Percentiles rank a stretch among this genome's conserved stretches.
Evolutionary conservation across 495 filamentous ascomycete genomes (phyloP).

Genomic region (Clavariopsis aquatica): DNA sequence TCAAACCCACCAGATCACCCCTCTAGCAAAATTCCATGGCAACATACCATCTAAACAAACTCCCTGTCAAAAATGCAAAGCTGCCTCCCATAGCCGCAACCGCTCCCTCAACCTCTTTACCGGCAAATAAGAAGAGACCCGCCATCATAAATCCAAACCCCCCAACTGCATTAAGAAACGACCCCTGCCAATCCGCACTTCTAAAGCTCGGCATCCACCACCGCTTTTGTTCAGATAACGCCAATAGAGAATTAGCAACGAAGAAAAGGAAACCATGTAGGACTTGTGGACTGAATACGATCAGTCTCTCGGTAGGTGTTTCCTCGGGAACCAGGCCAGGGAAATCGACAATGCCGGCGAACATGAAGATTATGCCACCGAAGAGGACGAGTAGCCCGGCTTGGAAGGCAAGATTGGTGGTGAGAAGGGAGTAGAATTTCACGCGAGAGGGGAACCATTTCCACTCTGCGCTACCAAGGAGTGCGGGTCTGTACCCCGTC

Average conservation of each 20-base stretch:
- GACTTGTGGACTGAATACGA: slow-evolving; percentile 24
- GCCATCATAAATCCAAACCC: slow-evolving; percentile 26
- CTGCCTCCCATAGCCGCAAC: slow-evolving; percentile 17
- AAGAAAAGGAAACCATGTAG: slow-evolving; percentile 11
- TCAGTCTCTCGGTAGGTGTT: not conserved
- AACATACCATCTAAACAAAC: slow-evolving; percentile 15
- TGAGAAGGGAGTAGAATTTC: slow-evolving; percentile 11
- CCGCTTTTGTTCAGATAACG: slow-evolving; percentile 14
- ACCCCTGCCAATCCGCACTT: slow-evolving; percentile 23
- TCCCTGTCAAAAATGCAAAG: slow-evolving; percentile 21
- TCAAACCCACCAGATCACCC: too few species aligned
- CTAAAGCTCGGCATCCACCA: slow-evolving; percentile 19
- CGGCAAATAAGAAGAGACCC: slow-evolving; percentile 13
- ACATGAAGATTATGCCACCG: slow-evolving; percentile 26
- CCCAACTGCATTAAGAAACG: slow-evolving; percentile 22
- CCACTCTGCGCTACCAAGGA: slow-evolving; percentile 13
- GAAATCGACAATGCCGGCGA: slow-evolving; percentile 16
- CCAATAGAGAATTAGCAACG: slow-evolving; percentile 17
- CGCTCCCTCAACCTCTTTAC: slow-evolving; percentile 8
- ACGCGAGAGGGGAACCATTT: slow-evolving; percentile 2
- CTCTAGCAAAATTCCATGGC: slow-evolving; percentile 21
- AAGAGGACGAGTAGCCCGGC: slow-evolving; percentile 26
- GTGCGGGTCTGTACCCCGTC: slow-evolving; percentile 15
- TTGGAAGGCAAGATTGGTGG: slow-evolving; percentile 18
- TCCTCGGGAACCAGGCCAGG: slow-evolving; percentile 12